These are phyloP conservation scores for Gossypium mustelinum DNA, from an alignment of 345 rosid genomes.

Conservation along the genomic window DNA sequence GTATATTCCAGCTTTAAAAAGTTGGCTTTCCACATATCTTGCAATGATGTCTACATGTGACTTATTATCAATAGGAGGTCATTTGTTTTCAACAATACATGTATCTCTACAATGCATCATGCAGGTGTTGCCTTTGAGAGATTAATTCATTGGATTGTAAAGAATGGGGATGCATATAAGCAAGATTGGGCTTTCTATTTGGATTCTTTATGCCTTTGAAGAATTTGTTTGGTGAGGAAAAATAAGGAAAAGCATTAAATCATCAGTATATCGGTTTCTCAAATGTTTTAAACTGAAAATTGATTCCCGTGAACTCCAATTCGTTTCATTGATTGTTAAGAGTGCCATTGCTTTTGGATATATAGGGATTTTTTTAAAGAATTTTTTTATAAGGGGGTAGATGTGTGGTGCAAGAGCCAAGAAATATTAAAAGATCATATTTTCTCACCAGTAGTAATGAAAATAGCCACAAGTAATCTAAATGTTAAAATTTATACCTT, in stretches of 20 bases:
- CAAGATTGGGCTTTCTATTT: not conserved
- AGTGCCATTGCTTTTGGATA: not conserved
- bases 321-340: not conserved
- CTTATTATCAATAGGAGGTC: not conserved
- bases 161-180: not conserved
- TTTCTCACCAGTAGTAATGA: not conserved
- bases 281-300: not conserved
- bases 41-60: not conserved
- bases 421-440: not conserved
- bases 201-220: not conserved
- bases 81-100: not conserved
- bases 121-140: not conserved
- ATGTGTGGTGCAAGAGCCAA: not conserved
- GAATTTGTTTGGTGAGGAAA: not conserved
- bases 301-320: not conserved
- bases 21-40: not conserved
- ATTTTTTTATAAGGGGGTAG: not conserved
- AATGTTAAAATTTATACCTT: not conserved
- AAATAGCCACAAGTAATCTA: not conserved
- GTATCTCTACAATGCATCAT: not conserved
- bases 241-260: not conserved
- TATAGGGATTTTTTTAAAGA: not conserved
- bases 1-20: not conserved
- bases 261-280: not conserved
- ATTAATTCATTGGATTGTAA: not conserved